A percentile compares a stretch with the other conserved stretches of the same genome.
Evolutionary conservation across 768 basidiomycete genomes (phyloP).

Genomic region (Termitomyces sp.): DNA sequence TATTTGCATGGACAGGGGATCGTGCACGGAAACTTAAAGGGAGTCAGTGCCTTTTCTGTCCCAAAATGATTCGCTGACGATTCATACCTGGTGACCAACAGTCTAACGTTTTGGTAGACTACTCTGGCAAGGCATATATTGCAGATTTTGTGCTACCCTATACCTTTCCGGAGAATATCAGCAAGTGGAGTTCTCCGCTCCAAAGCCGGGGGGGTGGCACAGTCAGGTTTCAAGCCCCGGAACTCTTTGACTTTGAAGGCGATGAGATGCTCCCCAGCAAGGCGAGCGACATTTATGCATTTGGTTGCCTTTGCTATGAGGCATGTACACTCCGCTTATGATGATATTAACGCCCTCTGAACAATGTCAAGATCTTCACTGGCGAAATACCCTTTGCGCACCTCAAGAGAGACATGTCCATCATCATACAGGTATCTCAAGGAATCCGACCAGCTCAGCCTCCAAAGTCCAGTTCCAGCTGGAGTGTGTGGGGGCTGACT

Average conservation of each 20-base stretch:
- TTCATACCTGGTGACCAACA: neutral
- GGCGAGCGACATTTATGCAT: slow-evolving; percentile 7
- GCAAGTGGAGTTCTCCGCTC: neutral
- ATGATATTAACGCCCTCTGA: neutral
- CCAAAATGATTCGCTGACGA: neutral
- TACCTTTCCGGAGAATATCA: neutral
- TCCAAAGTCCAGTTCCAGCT: neutral
- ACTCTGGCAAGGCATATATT: neutral
- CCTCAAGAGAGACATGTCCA: neutral
- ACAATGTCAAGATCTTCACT: neutral
- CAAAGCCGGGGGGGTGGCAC: neutral
- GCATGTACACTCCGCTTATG: neutral
- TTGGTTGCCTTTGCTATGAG: slow-evolving; percentile 3
- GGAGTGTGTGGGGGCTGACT: neutral
- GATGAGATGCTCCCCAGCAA: neutral
- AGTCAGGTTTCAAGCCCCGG: slow-evolving; percentile 7
- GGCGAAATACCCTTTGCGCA: neutral
- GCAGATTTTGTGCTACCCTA: neutral
- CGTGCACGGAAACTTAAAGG: neutral
- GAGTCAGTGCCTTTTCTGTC: neutral
- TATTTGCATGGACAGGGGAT: neutral
- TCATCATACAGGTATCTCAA: neutral
- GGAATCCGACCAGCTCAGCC: neutral
- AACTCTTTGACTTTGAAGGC: neutral
- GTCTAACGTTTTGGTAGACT: slow-evolving; percentile 2